These are phyloP conservation scores for Fusarium sp. DNA, from an alignment of 2,329 filamentous ascomycete genomes.

Conservation along the genomic window DNA sequence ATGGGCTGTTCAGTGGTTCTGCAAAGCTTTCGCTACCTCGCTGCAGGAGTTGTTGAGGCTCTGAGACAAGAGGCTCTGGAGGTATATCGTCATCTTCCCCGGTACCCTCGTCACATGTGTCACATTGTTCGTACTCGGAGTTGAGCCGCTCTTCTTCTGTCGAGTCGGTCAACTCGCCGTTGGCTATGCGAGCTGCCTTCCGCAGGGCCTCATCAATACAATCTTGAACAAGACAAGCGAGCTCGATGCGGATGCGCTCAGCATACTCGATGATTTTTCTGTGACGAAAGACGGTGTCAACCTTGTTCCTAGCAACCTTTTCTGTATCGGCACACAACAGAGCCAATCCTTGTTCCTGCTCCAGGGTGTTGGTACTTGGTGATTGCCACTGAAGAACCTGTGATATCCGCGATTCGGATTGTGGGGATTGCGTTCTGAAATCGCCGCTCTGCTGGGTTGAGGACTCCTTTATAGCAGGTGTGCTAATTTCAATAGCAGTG, in stretches of 20 bases:
- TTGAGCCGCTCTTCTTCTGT: slow-evolving; percentile 67
- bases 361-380: slow-evolving; percentile 88
- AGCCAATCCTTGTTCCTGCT: slow-evolving; percentile 92
- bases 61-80: slow-evolving; percentile 28
- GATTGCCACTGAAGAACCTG: slow-evolving; percentile 98
- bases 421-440: slow-evolving; percentile 91
- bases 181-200: slow-evolving; percentile 89
- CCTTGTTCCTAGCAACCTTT: slow-evolving; percentile 84
- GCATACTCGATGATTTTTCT: slow-evolving; percentile 95
- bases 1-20: slow-evolving; percentile 55
- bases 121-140: slow-evolving; percentile 42
- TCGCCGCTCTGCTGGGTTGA: slow-evolving; percentile 75
- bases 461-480: slow-evolving; percentile 90
- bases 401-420: slow-evolving; percentile 93
- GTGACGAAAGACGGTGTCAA: slow-evolving; percentile 92
- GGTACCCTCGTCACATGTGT: slow-evolving; percentile 54
- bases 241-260: slow-evolving; percentile 94
- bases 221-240: slow-evolving; percentile 91
- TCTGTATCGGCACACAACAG: slow-evolving; percentile 92
- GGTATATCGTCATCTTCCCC: slow-evolving; percentile 35
- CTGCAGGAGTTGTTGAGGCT: slow-evolving; percentile 22
- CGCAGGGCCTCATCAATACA: slow-evolving; percentile 93
- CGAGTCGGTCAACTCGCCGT: slow-evolving; percentile 86
- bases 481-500: slow-evolving; percentile 94
- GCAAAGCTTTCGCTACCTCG: slow-evolving; percentile 31